Base-by-base conservation (phyloP, 2,329 filamentous ascomycete genomes). In the Beauveria sp. region DNA sequence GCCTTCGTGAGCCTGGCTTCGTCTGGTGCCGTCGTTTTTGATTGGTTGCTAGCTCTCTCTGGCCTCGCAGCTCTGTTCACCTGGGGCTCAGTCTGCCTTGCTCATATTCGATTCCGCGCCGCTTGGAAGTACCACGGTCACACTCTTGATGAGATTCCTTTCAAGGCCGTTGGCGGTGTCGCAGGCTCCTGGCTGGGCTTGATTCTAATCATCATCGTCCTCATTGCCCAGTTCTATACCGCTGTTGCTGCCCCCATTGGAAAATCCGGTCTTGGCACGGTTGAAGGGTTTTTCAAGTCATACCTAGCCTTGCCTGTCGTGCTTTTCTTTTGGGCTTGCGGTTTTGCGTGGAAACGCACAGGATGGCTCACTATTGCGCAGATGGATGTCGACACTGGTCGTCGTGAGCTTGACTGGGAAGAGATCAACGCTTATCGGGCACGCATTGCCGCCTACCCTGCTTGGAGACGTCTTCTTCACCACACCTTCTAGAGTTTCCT, bases 351-450 rank as follows among this genome's bases (percentile, higher is more conserved):
- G 87, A 90, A 90, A 79, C 77, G 83, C 48, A 72, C 77, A 26
- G 80, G 81, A 20, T 89, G 84, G 83, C 76, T 87, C 60, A 79
- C 71, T 26, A 71, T 83, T 2, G 73, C 77, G 31, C 74, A 89
- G 66, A 88, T 90, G 62, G 87, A 90, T 66, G 80, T 90, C 60
- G 86, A 90, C 69, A 81, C 79, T 31, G 87, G 86, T 64, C 81
- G 86, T 45, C 80, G 86, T 63, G 80, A 84, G 72, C 79, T 88
- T 56, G 80, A 88, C 69, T 88, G 83, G 83, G 84, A 87, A 7
- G 72, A 73, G 18, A 84, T 87, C 71, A 80, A 86, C 68, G 78
- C 74, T n/a, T 75, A 80, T 67, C 77, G 78, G 42, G 80, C 75
- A 26, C 69, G 75, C 69, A 72, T 83, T 28, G 79, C 79, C 16